phyloP scores from a whole-genome alignment of 768 basidiomycete genomes.

The Pleurotus tuoliensis region DNA sequence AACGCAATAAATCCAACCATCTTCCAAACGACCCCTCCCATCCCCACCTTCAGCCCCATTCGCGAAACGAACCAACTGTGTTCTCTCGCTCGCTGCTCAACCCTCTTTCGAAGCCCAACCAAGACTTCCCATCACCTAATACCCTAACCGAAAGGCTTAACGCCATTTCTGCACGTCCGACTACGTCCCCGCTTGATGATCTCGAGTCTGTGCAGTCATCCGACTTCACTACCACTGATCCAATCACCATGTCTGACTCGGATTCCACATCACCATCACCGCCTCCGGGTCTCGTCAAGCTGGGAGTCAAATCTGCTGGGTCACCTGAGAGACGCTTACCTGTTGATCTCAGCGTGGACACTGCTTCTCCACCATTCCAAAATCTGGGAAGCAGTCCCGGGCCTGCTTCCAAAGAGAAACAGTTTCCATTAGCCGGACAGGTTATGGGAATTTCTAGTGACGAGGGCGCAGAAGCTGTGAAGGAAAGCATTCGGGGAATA shows the following conservation, averaged over 20 bases:
- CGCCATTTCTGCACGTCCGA: constrained; percentile 24
- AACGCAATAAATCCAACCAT: constrained; percentile 17
- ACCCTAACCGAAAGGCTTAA: constrained; percentile 37
- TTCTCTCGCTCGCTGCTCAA: constrained; percentile 22
- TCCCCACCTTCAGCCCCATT: constrained; percentile 29
- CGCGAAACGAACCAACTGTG: constrained; percentile 6
- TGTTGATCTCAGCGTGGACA: constrained; percentile 10
- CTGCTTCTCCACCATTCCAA: constrained; percentile 12
- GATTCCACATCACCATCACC: constrained; percentile 13
- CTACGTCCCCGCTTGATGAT: constrained; percentile 22
- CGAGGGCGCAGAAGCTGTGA: constrained; percentile 38
- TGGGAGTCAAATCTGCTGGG: constrained; percentile 5
- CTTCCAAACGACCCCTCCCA: constrained; percentile 17
- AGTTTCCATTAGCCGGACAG: background rate
- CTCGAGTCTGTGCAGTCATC: constrained; percentile 14
- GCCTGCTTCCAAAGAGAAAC: background rate
- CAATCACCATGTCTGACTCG: constrained; percentile 8
- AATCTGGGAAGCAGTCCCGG: background rate
- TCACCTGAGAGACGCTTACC: constrained; percentile 5
- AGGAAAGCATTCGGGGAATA: constrained; percentile 49
- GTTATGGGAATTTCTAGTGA: background rate
- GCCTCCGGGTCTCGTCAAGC: constrained; percentile 8
- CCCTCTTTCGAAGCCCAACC: constrained; percentile 31
- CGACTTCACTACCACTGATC: constrained; percentile 12
- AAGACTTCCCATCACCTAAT: constrained; percentile 38